These are phyloP conservation scores for Phytophthora hybrid DNA, from an alignment of 352 stramenopile species.

Conservation along the genomic window DNA sequence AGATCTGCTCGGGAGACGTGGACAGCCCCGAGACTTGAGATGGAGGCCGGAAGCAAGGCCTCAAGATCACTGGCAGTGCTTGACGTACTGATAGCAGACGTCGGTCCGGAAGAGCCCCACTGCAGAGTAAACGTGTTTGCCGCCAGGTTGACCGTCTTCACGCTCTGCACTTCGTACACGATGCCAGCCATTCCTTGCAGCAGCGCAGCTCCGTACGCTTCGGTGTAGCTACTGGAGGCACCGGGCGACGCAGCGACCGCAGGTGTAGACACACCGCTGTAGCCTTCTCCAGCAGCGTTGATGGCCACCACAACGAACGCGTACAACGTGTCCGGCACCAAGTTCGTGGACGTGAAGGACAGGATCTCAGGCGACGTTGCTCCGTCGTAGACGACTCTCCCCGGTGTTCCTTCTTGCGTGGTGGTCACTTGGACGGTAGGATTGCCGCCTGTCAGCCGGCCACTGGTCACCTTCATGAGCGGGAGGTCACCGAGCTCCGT, in stretches of 20 bases:
- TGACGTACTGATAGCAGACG: slow-evolving; percentile 51
- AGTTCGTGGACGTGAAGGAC: slow-evolving; percentile 76
- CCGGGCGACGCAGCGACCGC: slow-evolving; percentile 94
- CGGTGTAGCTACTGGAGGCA: slow-evolving; percentile 86
- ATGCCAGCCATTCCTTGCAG: slow-evolving; percentile 92
- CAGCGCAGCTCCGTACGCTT: slow-evolving; percentile 90
- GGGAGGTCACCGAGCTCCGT: slow-evolving; percentile 95
- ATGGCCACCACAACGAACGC: slow-evolving; percentile 94
- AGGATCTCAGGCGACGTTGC: slow-evolving; percentile 81
- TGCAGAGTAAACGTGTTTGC: slow-evolving; percentile 61
- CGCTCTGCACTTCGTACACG: slow-evolving; percentile 96
- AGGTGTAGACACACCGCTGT: slow-evolving; percentile 85
- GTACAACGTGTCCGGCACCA: slow-evolving; percentile 93
- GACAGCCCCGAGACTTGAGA: slow-evolving; percentile 55
- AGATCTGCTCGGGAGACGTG: slow-evolving; percentile 67
- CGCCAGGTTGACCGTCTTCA: slow-evolving; percentile 60
- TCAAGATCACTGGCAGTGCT: slow-evolving; percentile 58
- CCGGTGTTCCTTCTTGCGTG: slow-evolving; percentile 88
- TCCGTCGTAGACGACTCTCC: slow-evolving; percentile 93
- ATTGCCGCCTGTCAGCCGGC: slow-evolving; percentile 81
- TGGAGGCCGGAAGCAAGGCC: slow-evolving; percentile 41
- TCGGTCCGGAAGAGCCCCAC: slow-evolving; percentile 44
- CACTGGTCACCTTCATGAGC: slow-evolving; percentile 90
- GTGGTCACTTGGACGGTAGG: slow-evolving; percentile 79
- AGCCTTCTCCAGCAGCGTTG: slow-evolving; percentile 92